Evolutionary conservation across 75 land plant species (phyloP).

Genomic region (Selaginella tamariscina): DNA sequence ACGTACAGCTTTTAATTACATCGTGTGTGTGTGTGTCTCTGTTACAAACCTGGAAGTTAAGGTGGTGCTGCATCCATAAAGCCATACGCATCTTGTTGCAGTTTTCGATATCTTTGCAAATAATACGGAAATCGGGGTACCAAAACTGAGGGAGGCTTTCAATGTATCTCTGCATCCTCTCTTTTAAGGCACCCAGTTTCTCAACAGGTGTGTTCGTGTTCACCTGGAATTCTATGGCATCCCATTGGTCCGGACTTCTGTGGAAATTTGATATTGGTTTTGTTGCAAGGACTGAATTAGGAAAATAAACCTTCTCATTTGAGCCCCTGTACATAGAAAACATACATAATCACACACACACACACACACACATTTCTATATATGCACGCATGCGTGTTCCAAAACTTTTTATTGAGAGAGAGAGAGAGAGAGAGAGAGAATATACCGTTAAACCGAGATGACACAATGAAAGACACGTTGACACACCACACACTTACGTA

Average conservation of each 20-base stretch:
- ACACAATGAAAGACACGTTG: too few relatives aligned
- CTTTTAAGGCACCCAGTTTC: constrained; percentile 27
- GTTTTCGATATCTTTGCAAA: constrained; percentile 32
- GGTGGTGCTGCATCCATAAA: constrained; percentile 31
- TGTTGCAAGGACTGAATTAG: constrained; percentile 35
- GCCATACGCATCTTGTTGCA: constrained; percentile 30
- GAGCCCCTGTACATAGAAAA: constrained; percentile 22
- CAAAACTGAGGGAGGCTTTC: constrained; percentile 35
- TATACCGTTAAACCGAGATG: too few relatives aligned
- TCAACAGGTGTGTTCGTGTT: constrained; percentile 38
- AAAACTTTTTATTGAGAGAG: too few relatives aligned
- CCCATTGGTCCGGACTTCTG: constrained; percentile 48
- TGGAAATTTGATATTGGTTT: constrained; percentile 52
- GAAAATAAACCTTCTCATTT: constrained; percentile 49
- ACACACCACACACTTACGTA: constrained; percentile 25
- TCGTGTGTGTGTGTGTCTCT: too few relatives aligned
- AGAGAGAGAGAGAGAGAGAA: neutral
- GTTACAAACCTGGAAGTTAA: constrained; percentile 32
- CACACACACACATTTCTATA: too few relatives aligned
- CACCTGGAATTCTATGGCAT: constrained; percentile 40
- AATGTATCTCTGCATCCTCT: constrained; percentile 26
- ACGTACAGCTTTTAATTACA: too few relatives aligned
- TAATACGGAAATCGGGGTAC: constrained; percentile 31
- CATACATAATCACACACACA: neutral
- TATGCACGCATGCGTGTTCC: too few relatives aligned